Conservation (phyloP, 148 eudicot species). For the Cornus florida region DNA sequence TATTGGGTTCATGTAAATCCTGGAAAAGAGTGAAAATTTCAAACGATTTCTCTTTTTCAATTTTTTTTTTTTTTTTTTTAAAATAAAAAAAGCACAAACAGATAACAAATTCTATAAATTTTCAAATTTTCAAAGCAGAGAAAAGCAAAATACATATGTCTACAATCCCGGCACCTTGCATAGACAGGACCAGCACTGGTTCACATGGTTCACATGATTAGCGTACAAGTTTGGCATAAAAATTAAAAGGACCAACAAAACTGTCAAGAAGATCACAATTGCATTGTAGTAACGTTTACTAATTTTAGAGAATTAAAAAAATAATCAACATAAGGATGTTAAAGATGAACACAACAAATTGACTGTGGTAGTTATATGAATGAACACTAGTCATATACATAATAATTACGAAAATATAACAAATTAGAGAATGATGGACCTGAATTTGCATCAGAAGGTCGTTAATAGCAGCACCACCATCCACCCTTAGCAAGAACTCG, state of each 20-base stretch:
- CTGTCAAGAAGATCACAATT: neutral
- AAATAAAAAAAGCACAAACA: too few relatives aligned
- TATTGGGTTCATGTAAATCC: neutral
- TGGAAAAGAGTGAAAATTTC: neutral
- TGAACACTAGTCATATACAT: neutral
- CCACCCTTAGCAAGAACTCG: conserved; percentile 89
- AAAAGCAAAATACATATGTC: too few relatives aligned
- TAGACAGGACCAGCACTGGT: too few relatives aligned
- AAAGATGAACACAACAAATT: neutral
- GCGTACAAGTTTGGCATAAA: too few relatives aligned
- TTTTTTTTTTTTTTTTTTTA: too few relatives aligned
- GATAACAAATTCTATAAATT: too few relatives aligned
- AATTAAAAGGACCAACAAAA: neutral
- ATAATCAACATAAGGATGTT: neutral
- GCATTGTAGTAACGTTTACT: neutral
- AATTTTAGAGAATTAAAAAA: neutral
- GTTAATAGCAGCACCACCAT: conserved; percentile 95
- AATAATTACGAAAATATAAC: too few relatives aligned
- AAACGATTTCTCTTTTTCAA: too few relatives aligned
- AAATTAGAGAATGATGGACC: conserved; percentile 28
- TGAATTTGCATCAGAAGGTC: conserved; percentile 92
- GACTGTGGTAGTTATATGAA: neutral
- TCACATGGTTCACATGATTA: too few relatives aligned
- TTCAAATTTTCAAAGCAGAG: too few relatives aligned
- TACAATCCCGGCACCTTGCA: too few relatives aligned